Base-by-base conservation (phyloP, 768 basidiomycete genomes). In the Tephrocybe sp. region DNA sequence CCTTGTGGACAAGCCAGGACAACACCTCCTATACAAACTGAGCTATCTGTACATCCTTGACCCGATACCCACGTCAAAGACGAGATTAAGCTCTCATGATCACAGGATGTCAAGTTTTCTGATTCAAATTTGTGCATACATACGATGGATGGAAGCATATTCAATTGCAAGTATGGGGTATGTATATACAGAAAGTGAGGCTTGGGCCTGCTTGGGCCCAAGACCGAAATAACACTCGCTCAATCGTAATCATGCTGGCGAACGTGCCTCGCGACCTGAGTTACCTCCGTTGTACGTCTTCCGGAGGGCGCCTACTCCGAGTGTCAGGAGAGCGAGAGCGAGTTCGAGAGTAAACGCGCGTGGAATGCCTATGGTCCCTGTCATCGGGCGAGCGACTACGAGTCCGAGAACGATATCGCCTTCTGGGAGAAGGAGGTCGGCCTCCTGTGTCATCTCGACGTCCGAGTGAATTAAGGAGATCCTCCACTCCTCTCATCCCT, bases 401-500 rank as follows among this genome's bases (percentile, higher is more conserved):
- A 38, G 54, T 54, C 21, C 46, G 53, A 13, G 61, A 58, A 24
- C 36, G 56, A 39, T 44, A 40, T 18, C 42, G 54, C 34, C 47
- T 50, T 43, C 41, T 36, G 45, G 59, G 41, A 31, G 58, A 43
- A 19, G 42, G 56, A 42, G 53, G 44, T 44, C 60, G 54, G 22
- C 48, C 65, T 10, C 50, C 52, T 36, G 40, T 27, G 24, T 53
- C 42, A 2, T 61, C 64, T 11, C 68, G 60, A 27, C 64, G 67
- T 31, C 72, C 75, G 40, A 86, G 64, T 36, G 68, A 76, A 53
- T 64, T 78, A 53, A 90, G 64, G 47, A 90, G 58, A n/a, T 76
- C 77, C 62, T 90, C 84, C 4, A 88, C 86, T 15, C 76, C 87
- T 56, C 70, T 77, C 60, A 86, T 60, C 0, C 77, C 86, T 11